phyloP scores from a whole-genome alignment of 192 early-diverging fungal species.

The Thamnidium elegans region DNA sequence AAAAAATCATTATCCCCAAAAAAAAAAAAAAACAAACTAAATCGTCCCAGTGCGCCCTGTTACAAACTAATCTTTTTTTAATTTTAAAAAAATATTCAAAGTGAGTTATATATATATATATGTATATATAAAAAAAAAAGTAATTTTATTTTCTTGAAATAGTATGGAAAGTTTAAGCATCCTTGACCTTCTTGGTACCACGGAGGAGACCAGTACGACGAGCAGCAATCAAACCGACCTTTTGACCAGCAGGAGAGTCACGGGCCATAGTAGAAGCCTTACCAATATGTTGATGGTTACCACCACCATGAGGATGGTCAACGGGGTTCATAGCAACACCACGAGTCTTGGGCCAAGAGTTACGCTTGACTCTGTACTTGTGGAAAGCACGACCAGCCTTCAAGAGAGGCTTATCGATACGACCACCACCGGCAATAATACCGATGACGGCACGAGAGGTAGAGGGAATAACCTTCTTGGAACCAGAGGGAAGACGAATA shows the following conservation, averaged over 20 bases:
- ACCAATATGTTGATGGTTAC: conserved; percentile 99
- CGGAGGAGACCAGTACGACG: conserved; percentile 96
- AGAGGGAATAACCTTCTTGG: conserved; percentile 94
- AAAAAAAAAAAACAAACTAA: too few relatives aligned
- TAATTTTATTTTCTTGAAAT: conserved; percentile 25
- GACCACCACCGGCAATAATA: conserved; percentile 98
- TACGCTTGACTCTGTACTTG: conserved; percentile 99
- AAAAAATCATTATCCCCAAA: too few relatives aligned
- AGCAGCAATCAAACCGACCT: conserved; percentile 65
- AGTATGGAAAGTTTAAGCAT: conserved; percentile 24
- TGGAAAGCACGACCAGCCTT: conserved; percentile 99
- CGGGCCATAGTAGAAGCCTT: conserved; percentile 97
- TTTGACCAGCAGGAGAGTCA: conserved; percentile 93
- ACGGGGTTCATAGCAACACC: conserved; percentile 99
- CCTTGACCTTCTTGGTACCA: conserved; percentile 96
- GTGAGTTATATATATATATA: too few relatives aligned
- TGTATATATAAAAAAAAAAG: too few relatives aligned
- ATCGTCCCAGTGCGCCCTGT: too few relatives aligned
- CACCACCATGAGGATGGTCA: conserved; percentile 95
- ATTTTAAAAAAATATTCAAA: too few relatives aligned
- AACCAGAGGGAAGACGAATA: conserved; percentile 96
- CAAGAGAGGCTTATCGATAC: conserved; percentile 99
- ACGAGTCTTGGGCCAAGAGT: conserved; percentile 99
- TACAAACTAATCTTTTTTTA: too few relatives aligned
- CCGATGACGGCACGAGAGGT: conserved; percentile 93